These are phyloP conservation scores for Trichophyton verrucosum DNA, from an alignment of 2,329 filamentous ascomycete species.

Conservation along the genomic window DNA sequence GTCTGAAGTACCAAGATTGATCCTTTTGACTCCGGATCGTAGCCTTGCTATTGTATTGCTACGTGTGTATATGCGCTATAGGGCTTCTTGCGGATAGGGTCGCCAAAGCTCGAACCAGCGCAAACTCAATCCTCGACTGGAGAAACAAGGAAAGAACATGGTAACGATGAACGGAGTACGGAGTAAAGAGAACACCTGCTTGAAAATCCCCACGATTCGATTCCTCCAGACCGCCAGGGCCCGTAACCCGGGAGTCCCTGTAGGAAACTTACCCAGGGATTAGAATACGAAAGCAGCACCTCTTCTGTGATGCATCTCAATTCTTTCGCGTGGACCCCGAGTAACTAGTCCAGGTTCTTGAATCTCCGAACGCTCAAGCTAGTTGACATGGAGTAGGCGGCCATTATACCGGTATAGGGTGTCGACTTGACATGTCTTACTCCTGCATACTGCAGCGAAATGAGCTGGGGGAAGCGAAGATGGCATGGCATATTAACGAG, in stretches of 20 bases:
- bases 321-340: neutral
- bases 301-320: neutral
- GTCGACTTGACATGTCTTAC: neutral
- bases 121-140: neutral
- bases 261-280: neutral
- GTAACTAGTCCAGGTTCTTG: neutral
- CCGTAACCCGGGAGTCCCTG: neutral
- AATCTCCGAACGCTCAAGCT: neutral
- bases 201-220: neutral
- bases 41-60: neutral
- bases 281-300: neutral
- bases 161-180: too few species aligned
- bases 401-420: neutral
- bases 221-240: neutral
- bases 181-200: too few species aligned
- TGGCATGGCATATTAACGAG: neutral
- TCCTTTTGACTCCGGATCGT: neutral
- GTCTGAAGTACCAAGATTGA: neutral
- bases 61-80: neutral
- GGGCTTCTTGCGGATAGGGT: neutral
- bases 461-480: neutral
- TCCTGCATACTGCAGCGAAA: neutral
- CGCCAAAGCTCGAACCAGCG: neutral
- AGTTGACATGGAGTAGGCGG: neutral
- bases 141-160: neutral